Conservation (phyloP, 169 alveolate genomes). For the Plasmodium fragile region DNA sequence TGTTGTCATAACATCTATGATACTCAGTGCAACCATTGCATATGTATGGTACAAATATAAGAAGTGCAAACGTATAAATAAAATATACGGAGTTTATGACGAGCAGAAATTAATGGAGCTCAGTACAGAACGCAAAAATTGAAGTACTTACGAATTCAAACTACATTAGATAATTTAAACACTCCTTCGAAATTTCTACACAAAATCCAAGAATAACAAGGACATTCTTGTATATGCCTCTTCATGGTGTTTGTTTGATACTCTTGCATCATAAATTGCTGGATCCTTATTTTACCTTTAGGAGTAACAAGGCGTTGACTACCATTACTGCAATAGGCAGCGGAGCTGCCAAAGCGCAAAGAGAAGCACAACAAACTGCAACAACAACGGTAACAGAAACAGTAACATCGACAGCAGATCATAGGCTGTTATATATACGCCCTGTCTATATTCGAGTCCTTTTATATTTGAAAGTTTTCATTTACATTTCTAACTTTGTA, state of each 20-base stretch:
- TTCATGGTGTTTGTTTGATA: not conserved
- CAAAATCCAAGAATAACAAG: not conserved
- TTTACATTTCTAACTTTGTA: not conserved
- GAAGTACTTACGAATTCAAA: not conserved
- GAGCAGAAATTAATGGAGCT: not conserved
- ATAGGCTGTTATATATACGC: not conserved
- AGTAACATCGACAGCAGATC: not conserved
- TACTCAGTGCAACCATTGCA: not conserved
- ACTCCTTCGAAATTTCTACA: not conserved
- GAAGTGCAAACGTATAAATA: constrained; percentile 5
- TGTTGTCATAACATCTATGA: not conserved
- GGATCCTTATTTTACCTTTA: not conserved
- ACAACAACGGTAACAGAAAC: not conserved
- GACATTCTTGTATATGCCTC: not conserved
- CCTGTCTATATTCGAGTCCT: not conserved
- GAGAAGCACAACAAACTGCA: not conserved
- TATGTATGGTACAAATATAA: constrained; percentile 28
- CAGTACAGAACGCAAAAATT: not conserved
- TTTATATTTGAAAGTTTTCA: not conserved
- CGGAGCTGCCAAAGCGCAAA: not conserved
- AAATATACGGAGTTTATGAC: not conserved
- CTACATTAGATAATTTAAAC: not conserved
- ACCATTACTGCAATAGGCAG: not conserved
- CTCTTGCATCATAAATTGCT: not conserved
- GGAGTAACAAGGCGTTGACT: not conserved